These are phyloP conservation scores for Citrullus colocynthis DNA, from an alignment of 306 rosid genomes.

Conservation along the genomic window DNA sequence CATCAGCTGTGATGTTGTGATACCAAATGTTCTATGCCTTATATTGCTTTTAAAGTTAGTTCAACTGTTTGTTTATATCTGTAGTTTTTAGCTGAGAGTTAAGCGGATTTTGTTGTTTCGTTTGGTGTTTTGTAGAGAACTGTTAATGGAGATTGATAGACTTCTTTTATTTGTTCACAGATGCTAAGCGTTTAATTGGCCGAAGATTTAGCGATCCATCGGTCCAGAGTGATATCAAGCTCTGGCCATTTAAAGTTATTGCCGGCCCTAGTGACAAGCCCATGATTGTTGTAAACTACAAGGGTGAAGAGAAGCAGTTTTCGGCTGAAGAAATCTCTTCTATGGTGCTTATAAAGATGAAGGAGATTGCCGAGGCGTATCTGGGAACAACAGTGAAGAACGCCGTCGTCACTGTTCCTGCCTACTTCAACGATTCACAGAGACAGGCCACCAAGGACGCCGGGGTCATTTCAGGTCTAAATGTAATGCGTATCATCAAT, in stretches of 20 bases:
- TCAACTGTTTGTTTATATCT: background rate
- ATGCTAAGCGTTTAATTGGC: slow-evolving; percentile 62
- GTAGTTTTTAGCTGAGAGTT: background rate
- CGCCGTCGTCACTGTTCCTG: slow-evolving; percentile 56
- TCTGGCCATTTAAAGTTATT: slow-evolving; percentile 55
- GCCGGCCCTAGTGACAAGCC: slow-evolving; percentile 45
- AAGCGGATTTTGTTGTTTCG: background rate
- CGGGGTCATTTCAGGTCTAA: slow-evolving; percentile 46
- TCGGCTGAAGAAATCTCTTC: slow-evolving; percentile 65
- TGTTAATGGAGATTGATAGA: background rate
- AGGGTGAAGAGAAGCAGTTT: slow-evolving; percentile 51
- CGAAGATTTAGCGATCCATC: slow-evolving; percentile 35
- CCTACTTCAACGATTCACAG: slow-evolving; percentile 54
- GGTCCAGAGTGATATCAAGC: slow-evolving; percentile 53
- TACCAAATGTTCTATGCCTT: too few species aligned
- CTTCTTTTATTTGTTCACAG: slow-evolving; percentile 5
- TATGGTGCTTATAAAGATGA: slow-evolving; percentile 53
- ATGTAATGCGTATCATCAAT: slow-evolving; percentile 57
- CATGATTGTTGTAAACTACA: slow-evolving; percentile 47
- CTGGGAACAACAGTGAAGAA: slow-evolving; percentile 40
- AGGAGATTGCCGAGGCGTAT: slow-evolving; percentile 57
- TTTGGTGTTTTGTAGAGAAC: background rate
- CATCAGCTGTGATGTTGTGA: background rate
- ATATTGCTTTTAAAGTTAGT: background rate
- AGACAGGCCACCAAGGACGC: slow-evolving; percentile 73